A percentile compares a stretch with the other conserved stretches of the same genome.
Conservation (phyloP, 495 filamentous ascomycete species). For the Penicillium goetzii region DNA sequence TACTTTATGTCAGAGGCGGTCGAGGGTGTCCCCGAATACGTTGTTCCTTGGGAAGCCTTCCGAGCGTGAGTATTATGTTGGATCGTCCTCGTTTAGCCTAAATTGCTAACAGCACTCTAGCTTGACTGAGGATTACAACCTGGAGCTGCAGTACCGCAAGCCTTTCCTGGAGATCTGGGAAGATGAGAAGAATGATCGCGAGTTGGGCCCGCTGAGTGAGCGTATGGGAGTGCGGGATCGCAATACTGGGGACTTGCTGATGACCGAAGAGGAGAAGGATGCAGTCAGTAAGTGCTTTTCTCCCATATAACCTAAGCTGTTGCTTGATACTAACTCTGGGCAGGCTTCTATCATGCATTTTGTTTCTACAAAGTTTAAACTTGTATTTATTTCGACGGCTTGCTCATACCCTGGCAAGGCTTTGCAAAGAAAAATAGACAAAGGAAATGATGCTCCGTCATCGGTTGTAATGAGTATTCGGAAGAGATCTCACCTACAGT, state of each 20-base stretch:
- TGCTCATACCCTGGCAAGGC: background rate
- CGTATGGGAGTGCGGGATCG: slow-evolving; percentile 88
- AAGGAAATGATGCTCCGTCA: background rate
- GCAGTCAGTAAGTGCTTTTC: slow-evolving; percentile 64
- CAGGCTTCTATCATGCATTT: slow-evolving; percentile 84
- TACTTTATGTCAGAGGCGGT: slow-evolving; percentile 96
- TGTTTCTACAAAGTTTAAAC: slow-evolving; percentile 88
- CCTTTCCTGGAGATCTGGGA: slow-evolving; percentile 89
- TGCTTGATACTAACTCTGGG: slow-evolving; percentile 17
- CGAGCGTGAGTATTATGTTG: slow-evolving; percentile 60
- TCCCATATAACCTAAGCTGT: background rate
- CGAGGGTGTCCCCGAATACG: slow-evolving; percentile 94
- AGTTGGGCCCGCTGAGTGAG: slow-evolving; percentile 82
- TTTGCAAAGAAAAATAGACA: background rate
- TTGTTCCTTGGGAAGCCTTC: slow-evolving; percentile 97
- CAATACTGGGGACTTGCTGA: slow-evolving; percentile 64
- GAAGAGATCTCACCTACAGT: background rate
- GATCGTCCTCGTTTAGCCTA: too few species aligned
- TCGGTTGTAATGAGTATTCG: background rate
- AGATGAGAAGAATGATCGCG: slow-evolving; percentile 78
- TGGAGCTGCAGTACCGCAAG: slow-evolving; percentile 91
- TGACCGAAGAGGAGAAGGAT: slow-evolving; percentile 83
- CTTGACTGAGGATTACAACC: slow-evolving; percentile 92
- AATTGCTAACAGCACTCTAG: slow-evolving; percentile 36
- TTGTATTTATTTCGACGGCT: background rate